A percentile compares a stretch with the other conserved stretches of the same genome.
phyloP scores from a whole-genome alignment of 2,329 filamentous ascomycete species.

The Cytospora leucostoma region DNA sequence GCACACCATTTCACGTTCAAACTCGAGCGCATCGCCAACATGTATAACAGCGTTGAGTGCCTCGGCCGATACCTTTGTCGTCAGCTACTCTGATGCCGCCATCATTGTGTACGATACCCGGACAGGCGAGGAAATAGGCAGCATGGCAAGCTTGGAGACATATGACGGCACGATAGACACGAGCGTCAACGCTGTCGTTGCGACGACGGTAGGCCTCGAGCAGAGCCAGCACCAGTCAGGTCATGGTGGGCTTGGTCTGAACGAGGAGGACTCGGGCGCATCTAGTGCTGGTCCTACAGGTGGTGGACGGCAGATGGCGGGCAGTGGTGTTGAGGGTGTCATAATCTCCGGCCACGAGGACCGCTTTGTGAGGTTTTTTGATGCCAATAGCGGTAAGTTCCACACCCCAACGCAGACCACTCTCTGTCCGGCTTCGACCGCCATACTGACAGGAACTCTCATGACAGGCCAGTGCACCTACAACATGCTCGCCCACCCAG shows the following conservation, averaged over 20 bases:
- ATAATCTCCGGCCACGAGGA: constrained; percentile 98
- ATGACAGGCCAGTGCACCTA: constrained; percentile 95
- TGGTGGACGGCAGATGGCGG: constrained; percentile 63
- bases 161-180: constrained; percentile 80
- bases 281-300: constrained; percentile 77
- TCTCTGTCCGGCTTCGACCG: not conserved
- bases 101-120: constrained; percentile 91
- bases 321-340: constrained; percentile 83
- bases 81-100: constrained; percentile 86
- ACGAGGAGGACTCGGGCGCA: constrained; percentile 67
- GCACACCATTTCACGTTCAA: constrained; percentile 76
- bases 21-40: constrained; percentile 74
- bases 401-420: not conserved
- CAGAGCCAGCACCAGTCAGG: constrained; percentile 54
- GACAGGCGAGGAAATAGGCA: constrained; percentile 86
- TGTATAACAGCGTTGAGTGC: constrained; percentile 88
- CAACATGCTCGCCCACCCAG: constrained; percentile 95
- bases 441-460: constrained; percentile 27
- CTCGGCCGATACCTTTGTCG: constrained; percentile 85
- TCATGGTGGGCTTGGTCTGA: constrained; percentile 54
- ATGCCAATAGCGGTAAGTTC: constrained; percentile 93
- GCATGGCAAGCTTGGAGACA: constrained; percentile 92
- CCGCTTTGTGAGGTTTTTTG: constrained; percentile 93
- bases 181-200: constrained; percentile 88
- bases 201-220: constrained; percentile 81